phyloP scores from a whole-genome alignment of 2,329 filamentous ascomycete species.

The Calonectria multiphialidica region DNA sequence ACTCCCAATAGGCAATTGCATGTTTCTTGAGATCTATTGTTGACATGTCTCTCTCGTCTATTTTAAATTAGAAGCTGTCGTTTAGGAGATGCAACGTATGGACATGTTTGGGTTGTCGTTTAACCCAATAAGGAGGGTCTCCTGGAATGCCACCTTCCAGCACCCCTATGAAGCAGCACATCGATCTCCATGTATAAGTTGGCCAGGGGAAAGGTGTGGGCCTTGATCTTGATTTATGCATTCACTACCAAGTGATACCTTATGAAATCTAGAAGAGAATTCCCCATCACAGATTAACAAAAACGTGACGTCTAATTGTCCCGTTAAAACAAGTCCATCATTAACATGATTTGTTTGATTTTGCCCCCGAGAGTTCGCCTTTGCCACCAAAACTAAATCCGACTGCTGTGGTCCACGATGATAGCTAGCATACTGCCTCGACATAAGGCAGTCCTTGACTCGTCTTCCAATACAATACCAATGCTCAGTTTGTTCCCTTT shows the following conservation, averaged over 20 bases:
- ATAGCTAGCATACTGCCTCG: neutral
- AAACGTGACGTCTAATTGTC: too few species aligned
- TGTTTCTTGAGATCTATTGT: neutral
- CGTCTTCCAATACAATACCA: neutral
- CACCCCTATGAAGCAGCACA: too few species aligned
- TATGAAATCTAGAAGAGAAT: too few species aligned
- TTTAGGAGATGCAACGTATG: too few species aligned
- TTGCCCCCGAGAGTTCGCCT: neutral
- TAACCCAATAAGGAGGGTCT: too few species aligned
- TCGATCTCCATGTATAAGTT: too few species aligned
- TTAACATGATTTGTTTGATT: neutral
- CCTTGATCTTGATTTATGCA: neutral
- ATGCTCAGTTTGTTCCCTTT: neutral
- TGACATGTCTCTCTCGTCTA: too few species aligned
- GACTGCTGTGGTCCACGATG: neutral
- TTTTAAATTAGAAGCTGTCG: too few species aligned
- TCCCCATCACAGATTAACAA: too few species aligned
- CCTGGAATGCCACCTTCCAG: too few species aligned
- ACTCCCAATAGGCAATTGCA: neutral
- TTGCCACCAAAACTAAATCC: neutral
- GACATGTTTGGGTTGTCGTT: too few species aligned
- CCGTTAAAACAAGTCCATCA: neutral
- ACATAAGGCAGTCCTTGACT: neutral
- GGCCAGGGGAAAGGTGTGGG: too few species aligned
- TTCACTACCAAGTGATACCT: neutral